Evolutionary conservation across 306 rosid genomes (phyloP), one percentile per base, ranked within the genome.

Genomic region (Glycine latifolia): DNA sequence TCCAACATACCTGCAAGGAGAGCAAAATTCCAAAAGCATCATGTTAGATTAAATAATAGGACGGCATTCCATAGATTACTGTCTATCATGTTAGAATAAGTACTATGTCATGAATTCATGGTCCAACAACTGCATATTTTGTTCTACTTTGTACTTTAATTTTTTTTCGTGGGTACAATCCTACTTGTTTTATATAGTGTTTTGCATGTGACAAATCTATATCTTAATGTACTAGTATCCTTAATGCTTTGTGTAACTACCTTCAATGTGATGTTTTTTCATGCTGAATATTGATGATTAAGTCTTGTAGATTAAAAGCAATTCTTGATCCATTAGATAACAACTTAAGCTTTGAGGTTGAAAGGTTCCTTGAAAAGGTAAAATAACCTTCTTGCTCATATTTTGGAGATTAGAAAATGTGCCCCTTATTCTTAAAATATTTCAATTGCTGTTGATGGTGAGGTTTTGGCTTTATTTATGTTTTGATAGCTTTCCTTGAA

Each of bases 291-390:
- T 8, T 43, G 52, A 15, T 8, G 43, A 9, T 43, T 41, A 67
- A 67, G 53, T 43, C 26, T 67, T 67, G 72, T 16, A 67, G 72
- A 39, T 37, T 66, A 66, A 67, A 67, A n/a, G 14, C 13, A 67
- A 43, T 67, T 67, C 31, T 43, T 66, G 48, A 37, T 66, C 10
- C 20, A 66, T 20, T 14, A 37, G 26, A 63, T 65, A 65, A 14
- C 26, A 41, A 26, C 31, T 63, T 35, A 35, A 35, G 47, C 69
- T 31, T 63, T 50, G 6, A 20, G 46, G 69, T 72, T 73, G 75
- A 14, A 61, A 59, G 16, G 26, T 66, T 68, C 56, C 82, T 56
- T 10, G 17, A 68, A 50, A 54, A 9, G 59, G 48, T 41, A 55
- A 26, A 41, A 33, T 10, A 44, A n/a, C 11, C 5, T 16, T 12